Evolutionary conservation across 225 moss, liverwort and hornwort genomes (phyloP), one percentile per base, ranked within the genome.

Genomic region (Sphagnum tenellum): DNA sequence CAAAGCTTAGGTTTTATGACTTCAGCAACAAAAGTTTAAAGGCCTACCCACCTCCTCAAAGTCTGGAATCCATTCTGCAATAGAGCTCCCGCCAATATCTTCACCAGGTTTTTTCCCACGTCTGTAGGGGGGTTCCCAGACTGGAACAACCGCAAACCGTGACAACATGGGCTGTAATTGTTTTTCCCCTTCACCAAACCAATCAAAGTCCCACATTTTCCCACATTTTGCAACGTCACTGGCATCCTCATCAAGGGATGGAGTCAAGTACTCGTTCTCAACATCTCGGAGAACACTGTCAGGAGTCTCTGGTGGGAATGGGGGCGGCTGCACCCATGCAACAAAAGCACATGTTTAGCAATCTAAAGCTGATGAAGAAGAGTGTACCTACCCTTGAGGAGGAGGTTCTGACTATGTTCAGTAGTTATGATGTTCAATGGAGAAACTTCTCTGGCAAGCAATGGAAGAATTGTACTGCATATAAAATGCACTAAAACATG

Each of bases 151-250:
- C 64, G 82, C 83, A 71, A 93, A 73, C 44, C 81, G 78, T 44
- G 96, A 89, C 73, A 82, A 62, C 29, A 83, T 88, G 66, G 96
- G 92, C 63, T 87, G 86, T 13, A 98, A 63, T 51, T 83, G 82
- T 62, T 71, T 68, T 71, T 64, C 59, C 68, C 96, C 92, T 72
- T 98, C 88, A 60, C 80, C 83, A 80, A 93, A 90, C 96, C 96
- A 98, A 70, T 98, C 90, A 70, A 98, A 93, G 64, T 98, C 92
- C 96, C 96, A 98, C 74, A 78, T 73, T 66, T 89, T 92, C 76
- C 96, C 96, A 78, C 87, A 83, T 29, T 70, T 63, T 12, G 67
- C 46, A 56, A 81, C 90, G 73, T 87, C 89, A 69, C 82, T 83
- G 62, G 79, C 78, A 48, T 83, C 85, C 14, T 81, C 83, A 68